Base-by-base conservation (phyloP, 2,329 filamentous ascomycete species). In the Helotiales sp. region DNA sequence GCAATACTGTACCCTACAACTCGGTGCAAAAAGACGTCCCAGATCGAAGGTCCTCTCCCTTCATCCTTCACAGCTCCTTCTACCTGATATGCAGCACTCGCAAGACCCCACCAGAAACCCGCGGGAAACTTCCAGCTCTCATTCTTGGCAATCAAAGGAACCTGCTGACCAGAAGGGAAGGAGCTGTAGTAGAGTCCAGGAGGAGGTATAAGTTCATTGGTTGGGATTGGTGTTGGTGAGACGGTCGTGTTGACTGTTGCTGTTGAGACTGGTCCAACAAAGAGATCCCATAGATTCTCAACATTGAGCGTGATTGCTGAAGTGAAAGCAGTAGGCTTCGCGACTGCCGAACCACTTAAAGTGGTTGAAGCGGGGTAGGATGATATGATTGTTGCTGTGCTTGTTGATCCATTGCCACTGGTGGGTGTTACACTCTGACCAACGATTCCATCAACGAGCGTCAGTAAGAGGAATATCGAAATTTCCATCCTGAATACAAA, bases 61-160 rank as follows among this genome's bases (percentile, higher is more conserved):
- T 79, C 75, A 1, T 74, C 70, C 1, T 74, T 73, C 1, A 71
- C 75, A 9, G 79, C 78, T 29, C 81, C 70, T 63, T 83, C 71
- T 25, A 82, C 68, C 69, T 80, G 70, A 61, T 71, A 66, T 8
- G 81, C 79, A 5, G 75, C 76, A 12, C 78, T 74, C 0, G 80
- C 73, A 2, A 82, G 78, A n/a, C 81, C 76, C 64, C 76, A 78
- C 54, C 73, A 68, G 53, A 79, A 79, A 13, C 78, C 78, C 47
- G 29, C 38, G 2, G 65, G 65, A 52, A 67, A 67, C 40, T 65
- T 68, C 65, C 64, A 69, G 38, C 62, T 65, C 33, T 62, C 55
- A 46, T 67, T 69, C 30, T 62, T 64, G 12, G 40, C 10, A 6
- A 38, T 12, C 7, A 59, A 2, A 7, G 66, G 58, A 7, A 56